These are phyloP conservation scores for Phytophthora fragariae DNA, from an alignment of 352 stramenopile species.

Conservation along the genomic window DNA sequence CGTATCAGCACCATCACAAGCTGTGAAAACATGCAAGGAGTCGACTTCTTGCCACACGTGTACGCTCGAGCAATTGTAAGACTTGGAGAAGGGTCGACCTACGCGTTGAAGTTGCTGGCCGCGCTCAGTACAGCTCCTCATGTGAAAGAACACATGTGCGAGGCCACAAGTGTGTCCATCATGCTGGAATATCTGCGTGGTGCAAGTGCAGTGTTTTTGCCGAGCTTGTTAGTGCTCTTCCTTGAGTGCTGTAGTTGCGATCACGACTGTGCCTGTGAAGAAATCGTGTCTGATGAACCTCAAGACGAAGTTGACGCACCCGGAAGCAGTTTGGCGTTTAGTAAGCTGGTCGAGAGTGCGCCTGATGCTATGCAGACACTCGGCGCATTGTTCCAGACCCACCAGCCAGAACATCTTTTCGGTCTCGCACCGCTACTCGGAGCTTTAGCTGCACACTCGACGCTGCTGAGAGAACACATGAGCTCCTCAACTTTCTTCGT, in stretches of 20 bases:
- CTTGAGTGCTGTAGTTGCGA: slow-evolving; percentile 47
- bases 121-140: slow-evolving; percentile 33
- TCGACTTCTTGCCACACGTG: slow-evolving; percentile 29
- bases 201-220: slow-evolving; percentile 42
- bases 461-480: slow-evolving; percentile 38
- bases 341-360: slow-evolving; percentile 39
- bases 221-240: slow-evolving; percentile 48
- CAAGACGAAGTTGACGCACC: slow-evolving; percentile 1
- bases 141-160: slow-evolving; percentile 39
- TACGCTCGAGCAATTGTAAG: slow-evolving; percentile 37
- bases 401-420: slow-evolving; percentile 48
- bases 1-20: slow-evolving; percentile 24
- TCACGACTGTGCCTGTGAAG: slow-evolving; percentile 14
- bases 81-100: slow-evolving; percentile 41
- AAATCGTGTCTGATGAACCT: neutral
- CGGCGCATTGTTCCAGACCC: slow-evolving; percentile 48
- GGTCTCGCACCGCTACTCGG: slow-evolving; percentile 54
- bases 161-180: slow-evolving; percentile 29
- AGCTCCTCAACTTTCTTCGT: slow-evolving; percentile 46
- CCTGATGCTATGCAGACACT: slow-evolving; percentile 39
- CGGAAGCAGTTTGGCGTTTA: slow-evolving; percentile 41
- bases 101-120: slow-evolving; percentile 47
- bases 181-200: slow-evolving; percentile 44
- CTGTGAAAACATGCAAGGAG: slow-evolving; percentile 27
- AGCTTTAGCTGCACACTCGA: slow-evolving; percentile 47